Percentiles rank a stretch among this genome's conserved stretches.
phyloP scores from a whole-genome alignment of 768 basidiomycete species.

The Serendipita sp. region DNA sequence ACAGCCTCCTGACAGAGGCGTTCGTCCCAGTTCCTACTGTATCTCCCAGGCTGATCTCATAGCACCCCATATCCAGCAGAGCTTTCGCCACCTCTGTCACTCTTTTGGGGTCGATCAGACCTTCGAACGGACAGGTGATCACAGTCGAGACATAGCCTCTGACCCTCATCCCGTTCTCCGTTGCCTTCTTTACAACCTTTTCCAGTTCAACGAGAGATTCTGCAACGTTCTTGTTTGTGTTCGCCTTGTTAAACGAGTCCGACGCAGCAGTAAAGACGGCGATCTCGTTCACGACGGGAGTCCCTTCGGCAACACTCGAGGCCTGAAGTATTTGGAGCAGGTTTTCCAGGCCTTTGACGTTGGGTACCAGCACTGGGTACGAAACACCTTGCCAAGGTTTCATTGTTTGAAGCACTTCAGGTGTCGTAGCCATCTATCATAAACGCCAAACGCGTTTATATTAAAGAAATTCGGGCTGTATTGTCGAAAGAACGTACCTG shows the following conservation, averaged over 20 bases:
- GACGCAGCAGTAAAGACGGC: constrained; percentile 82
- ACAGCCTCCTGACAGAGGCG: constrained; percentile 42
- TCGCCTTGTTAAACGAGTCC: constrained; percentile 71
- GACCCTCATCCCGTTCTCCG: constrained; percentile 47
- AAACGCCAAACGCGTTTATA: not conserved
- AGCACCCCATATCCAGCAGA: constrained; percentile 80
- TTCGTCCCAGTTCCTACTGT: constrained; percentile 82
- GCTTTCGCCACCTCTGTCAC: constrained; percentile 58
- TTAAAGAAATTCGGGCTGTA: not conserved
- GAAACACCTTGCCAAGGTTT: constrained; percentile 37
- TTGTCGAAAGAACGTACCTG: constrained; percentile 38
- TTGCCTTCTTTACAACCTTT: constrained; percentile 45
- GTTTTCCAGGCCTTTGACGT: constrained; percentile 56
- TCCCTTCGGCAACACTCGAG: constrained; percentile 16
- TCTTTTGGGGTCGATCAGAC: constrained; percentile 42
- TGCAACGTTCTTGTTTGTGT: constrained; percentile 58
- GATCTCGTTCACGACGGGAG: constrained; percentile 56
- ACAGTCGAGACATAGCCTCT: constrained; percentile 68
- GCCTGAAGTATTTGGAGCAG: constrained; percentile 41
- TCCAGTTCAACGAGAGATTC: constrained; percentile 53
- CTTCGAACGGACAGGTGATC: constrained; percentile 77
- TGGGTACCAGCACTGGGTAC: constrained; percentile 71
- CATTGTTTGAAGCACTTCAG: constrained; percentile 49
- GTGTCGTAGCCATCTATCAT: constrained; percentile 71
- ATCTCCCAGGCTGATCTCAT: constrained; percentile 83